Percentiles rank a stretch among this genome's conserved stretches.
phyloP scores from a whole-genome alignment of 345 rosid species.

The Eucalyptus brandiana region DNA sequence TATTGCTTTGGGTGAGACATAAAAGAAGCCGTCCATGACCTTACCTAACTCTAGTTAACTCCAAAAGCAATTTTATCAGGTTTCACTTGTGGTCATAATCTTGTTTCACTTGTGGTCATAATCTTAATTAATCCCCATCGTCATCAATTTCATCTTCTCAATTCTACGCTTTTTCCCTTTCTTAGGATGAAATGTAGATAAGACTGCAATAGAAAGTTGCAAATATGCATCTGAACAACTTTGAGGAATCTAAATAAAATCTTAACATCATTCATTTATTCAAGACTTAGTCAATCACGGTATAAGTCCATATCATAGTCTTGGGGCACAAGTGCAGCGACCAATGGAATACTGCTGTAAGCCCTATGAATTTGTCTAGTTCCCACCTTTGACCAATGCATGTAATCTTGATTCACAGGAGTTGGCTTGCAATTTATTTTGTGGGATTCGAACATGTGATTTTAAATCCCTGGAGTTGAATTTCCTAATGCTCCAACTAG shows the following conservation, averaged over 20 bases:
- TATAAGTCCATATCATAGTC: neutral
- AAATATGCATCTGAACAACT: neutral
- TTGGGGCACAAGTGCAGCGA: neutral
- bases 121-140: neutral
- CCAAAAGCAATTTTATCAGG: neutral
- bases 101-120: neutral
- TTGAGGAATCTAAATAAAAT: neutral
- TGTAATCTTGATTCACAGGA: neutral
- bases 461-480: neutral
- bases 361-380: neutral
- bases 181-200: neutral
- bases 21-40: neutral
- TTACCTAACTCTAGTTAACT: neutral
- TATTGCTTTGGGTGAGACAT: neutral
- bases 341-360: neutral
- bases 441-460: neutral
- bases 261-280: neutral
- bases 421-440: neutral
- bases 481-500: neutral
- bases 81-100: neutral
- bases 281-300: neutral
- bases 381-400: neutral
- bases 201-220: neutral
- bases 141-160: neutral
- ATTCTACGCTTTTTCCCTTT: neutral